These are phyloP conservation scores for Elsinoe arachidis DNA, from an alignment of 2,329 filamentous ascomycete species.

Conservation along the genomic window DNA sequence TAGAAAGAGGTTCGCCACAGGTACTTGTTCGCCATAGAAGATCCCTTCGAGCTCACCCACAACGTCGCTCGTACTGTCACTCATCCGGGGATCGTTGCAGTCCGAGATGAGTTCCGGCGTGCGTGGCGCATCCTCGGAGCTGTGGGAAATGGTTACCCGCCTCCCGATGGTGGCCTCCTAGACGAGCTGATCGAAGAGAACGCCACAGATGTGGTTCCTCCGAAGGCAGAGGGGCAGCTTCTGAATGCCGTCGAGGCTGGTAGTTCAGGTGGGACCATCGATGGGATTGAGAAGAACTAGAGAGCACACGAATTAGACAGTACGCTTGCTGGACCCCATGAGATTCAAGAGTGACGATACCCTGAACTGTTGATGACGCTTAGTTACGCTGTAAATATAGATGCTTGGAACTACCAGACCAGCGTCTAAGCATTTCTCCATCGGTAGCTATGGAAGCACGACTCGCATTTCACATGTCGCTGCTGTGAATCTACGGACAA, in stretches of 20 bases:
- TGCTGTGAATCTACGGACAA: background rate
- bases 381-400: too few relatives aligned
- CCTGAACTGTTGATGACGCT: too few relatives aligned
- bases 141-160: constrained; percentile 35
- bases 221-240: background rate
- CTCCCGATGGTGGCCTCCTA: constrained; percentile 22
- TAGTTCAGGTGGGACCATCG: too few relatives aligned
- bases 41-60: constrained; percentile 80
- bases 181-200: constrained; percentile 19
- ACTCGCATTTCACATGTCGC: background rate
- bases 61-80: constrained; percentile 84
- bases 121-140: constrained; percentile 63
- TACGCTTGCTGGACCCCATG: too few relatives aligned
- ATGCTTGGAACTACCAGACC: too few relatives aligned
- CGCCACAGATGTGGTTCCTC: background rate
- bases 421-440: too few relatives aligned
- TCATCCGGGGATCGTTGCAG: constrained; percentile 70
- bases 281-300: too few relatives aligned
- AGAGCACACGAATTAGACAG: too few relatives aligned
- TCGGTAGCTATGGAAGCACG: too few relatives aligned
- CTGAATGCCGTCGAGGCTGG: too few relatives aligned
- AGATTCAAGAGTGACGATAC: too few relatives aligned
- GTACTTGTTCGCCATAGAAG: constrained; percentile 83
- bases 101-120: constrained; percentile 74
- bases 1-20: constrained; percentile 65